A percentile compares a stretch with the other conserved stretches of the same genome.
These are phyloP conservation scores for Xylogone sp. DNA, from an alignment of 2,329 filamentous ascomycete species.

Conservation along the genomic window DNA sequence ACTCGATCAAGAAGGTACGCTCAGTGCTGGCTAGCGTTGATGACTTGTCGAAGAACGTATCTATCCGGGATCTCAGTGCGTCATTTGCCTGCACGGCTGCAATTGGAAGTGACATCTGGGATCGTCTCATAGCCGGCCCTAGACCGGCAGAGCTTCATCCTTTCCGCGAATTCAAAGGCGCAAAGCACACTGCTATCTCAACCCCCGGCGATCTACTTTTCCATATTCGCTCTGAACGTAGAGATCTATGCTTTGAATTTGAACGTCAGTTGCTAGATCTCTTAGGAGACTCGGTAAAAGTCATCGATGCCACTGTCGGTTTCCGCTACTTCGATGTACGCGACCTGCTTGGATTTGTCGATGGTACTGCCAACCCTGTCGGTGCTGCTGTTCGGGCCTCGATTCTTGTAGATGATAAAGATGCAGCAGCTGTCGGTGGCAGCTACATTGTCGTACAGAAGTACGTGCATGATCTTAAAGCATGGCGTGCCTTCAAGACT, in stretches of 20 bases:
- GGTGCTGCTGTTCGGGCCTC: slow-evolving; percentile 39
- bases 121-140: slow-evolving; percentile 37
- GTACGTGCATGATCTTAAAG: slow-evolving; percentile 48
- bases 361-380: slow-evolving; percentile 56
- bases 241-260: slow-evolving; percentile 56
- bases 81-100: slow-evolving; percentile 50
- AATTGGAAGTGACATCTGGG: slow-evolving; percentile 51
- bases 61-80: slow-evolving; percentile 43
- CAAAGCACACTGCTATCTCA: slow-evolving; percentile 46
- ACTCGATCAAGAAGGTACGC: slow-evolving; percentile 37
- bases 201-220: slow-evolving; percentile 56
- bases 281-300: slow-evolving; percentile 42
- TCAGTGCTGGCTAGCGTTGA: slow-evolving; percentile 40
- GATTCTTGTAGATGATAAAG: slow-evolving; percentile 41
- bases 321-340: slow-evolving; percentile 59
- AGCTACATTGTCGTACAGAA: slow-evolving; percentile 59
- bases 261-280: slow-evolving; percentile 49
- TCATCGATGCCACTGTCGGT: slow-evolving; percentile 50
- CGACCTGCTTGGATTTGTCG: slow-evolving; percentile 56
- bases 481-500: slow-evolving; percentile 41
- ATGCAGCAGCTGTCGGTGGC: slow-evolving; percentile 37
- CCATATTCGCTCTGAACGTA: slow-evolving; percentile 53
- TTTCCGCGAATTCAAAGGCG: slow-evolving; percentile 44
- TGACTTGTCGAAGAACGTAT: slow-evolving; percentile 48
- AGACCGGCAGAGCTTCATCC: slow-evolving; percentile 48